These are phyloP conservation scores for Biscogniauxia mediterranea DNA, from an alignment of 2,329 filamentous ascomycete genomes.

Conservation along the genomic window DNA sequence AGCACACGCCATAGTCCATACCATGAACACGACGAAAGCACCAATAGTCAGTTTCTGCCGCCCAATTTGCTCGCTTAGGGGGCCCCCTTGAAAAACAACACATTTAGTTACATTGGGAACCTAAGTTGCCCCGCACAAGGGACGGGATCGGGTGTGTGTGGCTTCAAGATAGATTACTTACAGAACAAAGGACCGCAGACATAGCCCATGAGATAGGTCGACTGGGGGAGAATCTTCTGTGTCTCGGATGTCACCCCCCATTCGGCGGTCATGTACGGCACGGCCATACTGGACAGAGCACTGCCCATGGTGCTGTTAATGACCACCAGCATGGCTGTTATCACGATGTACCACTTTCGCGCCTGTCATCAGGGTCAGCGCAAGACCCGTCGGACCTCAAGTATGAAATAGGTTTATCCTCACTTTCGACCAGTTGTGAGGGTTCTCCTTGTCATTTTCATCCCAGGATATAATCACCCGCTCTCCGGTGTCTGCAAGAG, in stretches of 20 bases:
- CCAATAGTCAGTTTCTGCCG: conserved; percentile 45
- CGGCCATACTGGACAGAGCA: conserved; percentile 62
- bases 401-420: conserved; percentile 5
- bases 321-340: conserved; percentile 57
- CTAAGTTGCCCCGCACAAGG: not conserved
- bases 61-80: conserved; percentile 64
- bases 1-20: conserved; percentile 56
- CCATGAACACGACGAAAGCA: conserved; percentile 47
- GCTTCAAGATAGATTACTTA: conserved; percentile 13
- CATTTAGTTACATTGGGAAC: not conserved
- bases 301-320: conserved; percentile 68
- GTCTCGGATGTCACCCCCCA: conserved; percentile 52
- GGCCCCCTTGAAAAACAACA: conserved; percentile 56
- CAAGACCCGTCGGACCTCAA: conserved; percentile 1
- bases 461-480: conserved; percentile 45
- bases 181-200: conserved; percentile 47
- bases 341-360: conserved; percentile 54
- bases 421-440: conserved; percentile 50
- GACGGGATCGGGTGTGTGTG: not conserved
- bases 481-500: conserved; percentile 21
- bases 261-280: conserved; percentile 54
- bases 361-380: conserved; percentile 33
- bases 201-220: conserved; percentile 63
- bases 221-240: conserved; percentile 56
- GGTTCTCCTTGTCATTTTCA: conserved; percentile 49